Percentiles rank a stretch among this genome's conserved stretches.
phyloP scores from a whole-genome alignment of 768 basidiomycete species.

The Boletus pseudopeckii region DNA sequence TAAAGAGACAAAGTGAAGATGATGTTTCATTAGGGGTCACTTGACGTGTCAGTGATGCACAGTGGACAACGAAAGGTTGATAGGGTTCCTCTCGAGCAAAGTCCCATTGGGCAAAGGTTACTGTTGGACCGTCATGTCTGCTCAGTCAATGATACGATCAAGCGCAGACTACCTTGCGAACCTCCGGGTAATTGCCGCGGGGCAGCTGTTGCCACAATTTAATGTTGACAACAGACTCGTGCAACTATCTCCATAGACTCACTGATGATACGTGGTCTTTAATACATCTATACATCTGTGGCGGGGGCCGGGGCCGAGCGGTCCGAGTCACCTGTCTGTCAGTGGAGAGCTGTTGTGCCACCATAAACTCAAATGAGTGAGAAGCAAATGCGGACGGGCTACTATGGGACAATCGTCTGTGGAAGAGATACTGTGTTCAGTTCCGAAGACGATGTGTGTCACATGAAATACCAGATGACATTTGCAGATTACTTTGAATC shows the following conservation, averaged over 20 bases:
- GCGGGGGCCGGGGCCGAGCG: background rate
- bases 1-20: background rate
- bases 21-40: background rate
- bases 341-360: background rate
- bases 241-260: background rate
- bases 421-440: background rate
- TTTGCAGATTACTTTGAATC: background rate
- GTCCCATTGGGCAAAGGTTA: background rate
- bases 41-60: conserved; percentile 6
- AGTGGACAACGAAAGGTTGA: background rate
- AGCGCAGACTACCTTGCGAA: background rate
- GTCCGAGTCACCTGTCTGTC: no score
- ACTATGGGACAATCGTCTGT: background rate
- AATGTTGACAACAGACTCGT: background rate
- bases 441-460: background rate
- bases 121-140: background rate
- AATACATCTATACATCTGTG: background rate
- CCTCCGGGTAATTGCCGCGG: background rate
- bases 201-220: background rate
- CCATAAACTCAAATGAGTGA: background rate
- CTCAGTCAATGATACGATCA: background rate
- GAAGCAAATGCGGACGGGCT: background rate
- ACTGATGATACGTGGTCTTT: background rate
- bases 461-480: background rate
- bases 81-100: background rate